Percentiles rank a stretch among this genome's conserved stretches.
phyloP scores from a whole-genome alignment of 768 basidiomycete species.

The Melanogaster broomeanus region DNA sequence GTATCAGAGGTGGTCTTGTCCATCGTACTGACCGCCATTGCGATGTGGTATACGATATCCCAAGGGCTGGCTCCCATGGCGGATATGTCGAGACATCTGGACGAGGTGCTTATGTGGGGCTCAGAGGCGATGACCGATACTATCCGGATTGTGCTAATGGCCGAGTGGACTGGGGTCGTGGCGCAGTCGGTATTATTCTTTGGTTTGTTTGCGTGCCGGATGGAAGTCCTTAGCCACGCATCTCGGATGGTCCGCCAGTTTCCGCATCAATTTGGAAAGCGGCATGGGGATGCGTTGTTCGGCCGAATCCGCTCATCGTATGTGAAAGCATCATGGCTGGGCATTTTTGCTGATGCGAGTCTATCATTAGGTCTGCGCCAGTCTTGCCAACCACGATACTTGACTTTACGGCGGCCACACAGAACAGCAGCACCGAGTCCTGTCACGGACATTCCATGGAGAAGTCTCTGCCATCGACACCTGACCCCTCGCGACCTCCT shows the following conservation, averaged over 20 bases:
- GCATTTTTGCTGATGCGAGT: constrained; percentile 7
- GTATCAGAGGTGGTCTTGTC: constrained; percentile 44
- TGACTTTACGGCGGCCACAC: constrained; percentile 19
- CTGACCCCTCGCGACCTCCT: neutral
- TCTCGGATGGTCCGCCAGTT: constrained; percentile 8
- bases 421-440: constrained; percentile 11
- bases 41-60: constrained; percentile 34
- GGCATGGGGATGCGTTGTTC: neutral
- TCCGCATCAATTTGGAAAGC: neutral
- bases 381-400: constrained; percentile 22
- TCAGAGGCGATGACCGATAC: constrained; percentile 18
- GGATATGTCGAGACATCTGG: constrained; percentile 50
- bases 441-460: constrained; percentile 3
- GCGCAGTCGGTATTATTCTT: constrained; percentile 49
- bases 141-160: constrained; percentile 39
- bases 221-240: constrained; percentile 34
- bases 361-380: constrained; percentile 13
- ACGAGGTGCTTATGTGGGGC: constrained; percentile 15
- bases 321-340: neutral
- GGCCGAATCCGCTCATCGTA: constrained; percentile 12
- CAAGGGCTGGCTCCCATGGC: constrained; percentile 43
- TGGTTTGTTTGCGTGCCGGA: constrained; percentile 52
- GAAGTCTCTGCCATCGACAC: constrained; percentile 7
- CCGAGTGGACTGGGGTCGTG: constrained; percentile 27
- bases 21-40: constrained; percentile 38